Conservation (phyloP, 257 asterid species). For the Perilla frutescens region DNA sequence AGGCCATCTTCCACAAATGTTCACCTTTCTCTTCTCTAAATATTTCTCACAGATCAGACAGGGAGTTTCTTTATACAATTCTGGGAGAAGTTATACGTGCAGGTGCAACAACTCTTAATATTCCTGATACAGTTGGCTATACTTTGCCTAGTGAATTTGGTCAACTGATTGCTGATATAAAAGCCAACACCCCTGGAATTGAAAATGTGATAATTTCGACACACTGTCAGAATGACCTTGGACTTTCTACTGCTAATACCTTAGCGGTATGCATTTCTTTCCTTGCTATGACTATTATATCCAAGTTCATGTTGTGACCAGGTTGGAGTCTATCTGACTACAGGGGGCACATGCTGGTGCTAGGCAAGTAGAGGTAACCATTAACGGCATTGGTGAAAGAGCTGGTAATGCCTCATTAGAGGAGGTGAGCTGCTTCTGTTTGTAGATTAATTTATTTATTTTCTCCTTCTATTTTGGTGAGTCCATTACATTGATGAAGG, state of each 20-base stretch:
- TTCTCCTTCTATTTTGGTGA: background rate
- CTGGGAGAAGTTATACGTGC: constrained; percentile 89
- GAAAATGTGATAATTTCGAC: constrained; percentile 84
- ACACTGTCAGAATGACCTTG: constrained; percentile 94
- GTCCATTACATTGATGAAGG: background rate
- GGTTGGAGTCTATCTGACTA: constrained; percentile 29
- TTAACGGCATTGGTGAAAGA: constrained; percentile 96
- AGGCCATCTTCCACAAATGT: background rate
- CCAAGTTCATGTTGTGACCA: constrained; percentile 22
- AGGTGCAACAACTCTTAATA: constrained; percentile 91
- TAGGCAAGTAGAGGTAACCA: constrained; percentile 90
- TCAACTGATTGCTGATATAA: constrained; percentile 73
- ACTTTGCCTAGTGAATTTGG: constrained; percentile 72
- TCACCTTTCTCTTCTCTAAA: constrained; percentile 22
- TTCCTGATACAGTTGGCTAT: constrained; percentile 87
- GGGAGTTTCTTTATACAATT: constrained; percentile 77
- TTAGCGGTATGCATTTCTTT: constrained; percentile 59
- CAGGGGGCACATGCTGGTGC: constrained; percentile 97
- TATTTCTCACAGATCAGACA: constrained; percentile 67
- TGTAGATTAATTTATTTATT: constrained; percentile 3
- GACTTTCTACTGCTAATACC: constrained; percentile 87
- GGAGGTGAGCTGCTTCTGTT: constrained; percentile 63
- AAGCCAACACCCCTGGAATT: constrained; percentile 76
- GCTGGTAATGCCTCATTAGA: constrained; percentile 97
- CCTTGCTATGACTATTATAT: constrained; percentile 12